A percentile compares a stretch with the other conserved stretches of the same genome.
phyloP scores from a whole-genome alignment of 352 stramenopile genomes.

The Globisporangium parvum region DNA sequence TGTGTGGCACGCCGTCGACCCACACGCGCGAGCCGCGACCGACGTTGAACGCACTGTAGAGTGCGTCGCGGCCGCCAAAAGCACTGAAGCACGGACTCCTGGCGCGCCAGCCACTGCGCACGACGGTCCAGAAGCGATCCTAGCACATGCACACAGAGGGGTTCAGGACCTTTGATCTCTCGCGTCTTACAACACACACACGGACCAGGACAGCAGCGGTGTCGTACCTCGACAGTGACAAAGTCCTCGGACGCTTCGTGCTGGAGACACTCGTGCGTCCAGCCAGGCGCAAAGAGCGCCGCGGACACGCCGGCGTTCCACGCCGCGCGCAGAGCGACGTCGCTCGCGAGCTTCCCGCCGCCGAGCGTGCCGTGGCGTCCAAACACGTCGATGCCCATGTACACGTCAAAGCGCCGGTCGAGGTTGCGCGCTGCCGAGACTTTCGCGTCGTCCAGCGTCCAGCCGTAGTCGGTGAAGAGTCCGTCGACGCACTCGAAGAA shows the following conservation, averaged over 20 bases:
- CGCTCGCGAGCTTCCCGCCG: slow-evolving; percentile 27
- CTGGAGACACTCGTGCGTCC: slow-evolving; percentile 31
- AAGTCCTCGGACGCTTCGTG: slow-evolving; percentile 24
- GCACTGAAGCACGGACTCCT: slow-evolving; percentile 30
- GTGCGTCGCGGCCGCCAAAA: slow-evolving; percentile 25
- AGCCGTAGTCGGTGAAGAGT: slow-evolving; percentile 51
- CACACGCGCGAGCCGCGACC: slow-evolving; percentile 24
- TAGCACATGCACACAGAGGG: background rate
- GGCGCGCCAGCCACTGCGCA: slow-evolving; percentile 26
- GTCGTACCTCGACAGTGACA: slow-evolving; percentile 15
- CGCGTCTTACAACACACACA: background rate
- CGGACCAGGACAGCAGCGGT: background rate
- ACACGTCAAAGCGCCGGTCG: slow-evolving; percentile 44
- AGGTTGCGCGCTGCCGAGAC: slow-evolving; percentile 35
- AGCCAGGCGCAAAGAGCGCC: slow-evolving; percentile 31
- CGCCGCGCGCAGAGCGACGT: slow-evolving; percentile 20
- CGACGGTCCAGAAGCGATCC: slow-evolving; percentile 25
- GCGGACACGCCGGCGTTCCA: slow-evolving; percentile 38
- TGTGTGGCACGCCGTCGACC: slow-evolving; percentile 13
- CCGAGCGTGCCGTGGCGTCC: slow-evolving; percentile 31
- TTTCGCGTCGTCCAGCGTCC: slow-evolving; percentile 32
- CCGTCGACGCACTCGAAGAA: slow-evolving; percentile 46
- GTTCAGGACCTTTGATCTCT: background rate
- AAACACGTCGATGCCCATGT: slow-evolving; percentile 56
- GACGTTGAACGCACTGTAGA: slow-evolving; percentile 34